Evolutionary conservation across 306 rosid species (phyloP).

Genomic region (Cucurbita moschata): DNA sequence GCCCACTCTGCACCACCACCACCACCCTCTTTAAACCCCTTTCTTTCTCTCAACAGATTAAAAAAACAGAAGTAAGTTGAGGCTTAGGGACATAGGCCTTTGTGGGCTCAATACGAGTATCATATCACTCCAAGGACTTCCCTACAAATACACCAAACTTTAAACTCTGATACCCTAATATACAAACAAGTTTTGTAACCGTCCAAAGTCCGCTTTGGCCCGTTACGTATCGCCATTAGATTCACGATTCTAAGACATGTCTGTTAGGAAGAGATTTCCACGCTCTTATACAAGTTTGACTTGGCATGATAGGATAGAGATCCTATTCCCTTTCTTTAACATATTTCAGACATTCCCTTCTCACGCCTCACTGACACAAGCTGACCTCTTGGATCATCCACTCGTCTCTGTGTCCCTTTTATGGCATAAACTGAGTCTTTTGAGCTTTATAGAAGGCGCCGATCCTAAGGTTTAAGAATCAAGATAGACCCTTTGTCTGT

Average conservation of each 20-base stretch:
- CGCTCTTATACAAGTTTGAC: too few relatives aligned
- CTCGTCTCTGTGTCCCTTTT: background rate
- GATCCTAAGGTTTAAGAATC: conserved; percentile 15
- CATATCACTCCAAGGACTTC: background rate
- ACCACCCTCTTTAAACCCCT: conserved; percentile 6
- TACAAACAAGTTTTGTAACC: too few relatives aligned
- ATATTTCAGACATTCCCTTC: conserved; percentile 38
- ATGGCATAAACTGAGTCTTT: background rate
- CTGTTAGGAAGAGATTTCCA: too few relatives aligned
- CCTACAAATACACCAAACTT: background rate
- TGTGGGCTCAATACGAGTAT: conserved; percentile 1
- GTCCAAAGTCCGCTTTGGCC: too few relatives aligned
- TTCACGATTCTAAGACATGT: too few relatives aligned
- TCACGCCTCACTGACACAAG: conserved; percentile 75
- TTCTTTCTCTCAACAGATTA: background rate
- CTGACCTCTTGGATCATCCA: conserved; percentile 53
- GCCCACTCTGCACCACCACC: conserved; percentile 14
- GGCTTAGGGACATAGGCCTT: background rate
- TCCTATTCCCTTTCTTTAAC: background rate
- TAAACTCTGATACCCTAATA: background rate
- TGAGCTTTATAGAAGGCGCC: conserved; percentile 23
- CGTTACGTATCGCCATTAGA: too few relatives aligned
- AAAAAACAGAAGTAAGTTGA: background rate
- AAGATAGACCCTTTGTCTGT: conserved; percentile 34
- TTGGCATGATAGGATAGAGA: too few relatives aligned